Evolutionary conservation across 108 stramenopile species (phyloP).

Genomic region (Skeletonema tropicum): DNA sequence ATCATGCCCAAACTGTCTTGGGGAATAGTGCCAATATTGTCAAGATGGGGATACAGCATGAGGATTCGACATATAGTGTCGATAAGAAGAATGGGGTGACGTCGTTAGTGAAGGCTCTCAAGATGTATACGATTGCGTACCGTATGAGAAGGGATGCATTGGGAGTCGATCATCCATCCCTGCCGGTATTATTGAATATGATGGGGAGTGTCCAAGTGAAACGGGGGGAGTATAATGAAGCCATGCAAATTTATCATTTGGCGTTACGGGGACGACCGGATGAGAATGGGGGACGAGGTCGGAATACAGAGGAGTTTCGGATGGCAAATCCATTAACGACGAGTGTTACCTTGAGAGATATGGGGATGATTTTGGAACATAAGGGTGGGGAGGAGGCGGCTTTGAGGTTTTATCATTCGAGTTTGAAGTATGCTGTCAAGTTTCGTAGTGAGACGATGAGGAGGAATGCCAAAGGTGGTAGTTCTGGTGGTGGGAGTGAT

Average conservation of each 20-base stretch:
- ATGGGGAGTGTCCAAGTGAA: conserved; percentile 82
- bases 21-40: conserved; percentile 81
- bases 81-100: no score
- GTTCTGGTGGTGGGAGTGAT: neutral
- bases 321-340: conserved; percentile 45
- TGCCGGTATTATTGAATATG: conserved; percentile 82
- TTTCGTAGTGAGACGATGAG: neutral
- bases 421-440: conserved; percentile 68
- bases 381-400: conserved; percentile 71
- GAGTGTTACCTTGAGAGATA: conserved; percentile 82
- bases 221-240: conserved; percentile 73
- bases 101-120: conserved; percentile 76
- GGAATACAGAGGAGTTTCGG: conserved; percentile 13
- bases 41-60: conserved; percentile 81
- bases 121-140: conserved; percentile 89
- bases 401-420: conserved; percentile 76
- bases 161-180: conserved; percentile 69
- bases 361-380: conserved; percentile 82
- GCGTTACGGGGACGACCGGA: conserved; percentile 60
- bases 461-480: neutral
- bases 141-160: conserved; percentile 80
- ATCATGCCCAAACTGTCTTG: conserved; percentile 68
- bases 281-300: conserved; percentile 24
- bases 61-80: no score
- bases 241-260: conserved; percentile 81